phyloP scores from a whole-genome alignment of 2,329 filamentous ascomycete species.

The Diplocarpon mali region DNA sequence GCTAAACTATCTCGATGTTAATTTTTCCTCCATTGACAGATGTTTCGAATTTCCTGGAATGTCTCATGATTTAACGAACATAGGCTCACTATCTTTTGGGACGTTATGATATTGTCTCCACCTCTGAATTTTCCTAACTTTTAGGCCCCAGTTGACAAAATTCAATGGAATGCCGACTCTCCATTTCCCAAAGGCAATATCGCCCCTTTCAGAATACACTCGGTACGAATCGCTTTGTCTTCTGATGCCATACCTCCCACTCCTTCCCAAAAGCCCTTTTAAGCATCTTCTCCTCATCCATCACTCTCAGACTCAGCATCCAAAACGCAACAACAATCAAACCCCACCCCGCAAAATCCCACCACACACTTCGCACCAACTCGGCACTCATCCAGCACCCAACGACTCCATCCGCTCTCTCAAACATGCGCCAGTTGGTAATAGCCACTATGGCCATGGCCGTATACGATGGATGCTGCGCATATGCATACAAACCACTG shows the following conservation, averaged over 20 bases:
- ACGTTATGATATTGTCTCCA: no score
- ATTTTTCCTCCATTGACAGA: no score
- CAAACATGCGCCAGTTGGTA: constrained; percentile 27
- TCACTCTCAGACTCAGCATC: constrained; percentile 29
- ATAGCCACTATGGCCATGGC: constrained; percentile 30
- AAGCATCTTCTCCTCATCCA: constrained; percentile 37
- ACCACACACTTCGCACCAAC: constrained; percentile 3
- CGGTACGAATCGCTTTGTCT: constrained; percentile 39
- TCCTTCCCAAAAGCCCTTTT: constrained; percentile 33
- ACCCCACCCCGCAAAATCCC: constrained; percentile 6
- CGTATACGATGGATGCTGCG: constrained; percentile 76
- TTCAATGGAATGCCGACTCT: no score
- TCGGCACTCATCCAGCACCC: constrained; percentile 31
- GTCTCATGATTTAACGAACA: no score
- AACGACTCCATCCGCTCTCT: constrained; percentile 30
- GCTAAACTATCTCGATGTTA: no score
- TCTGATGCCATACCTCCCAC: constrained; percentile 38
- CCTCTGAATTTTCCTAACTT: no score
- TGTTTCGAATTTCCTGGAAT: no score
- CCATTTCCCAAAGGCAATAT: no score
- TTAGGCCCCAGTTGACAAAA: no score
- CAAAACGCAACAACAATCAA: constrained; percentile 25
- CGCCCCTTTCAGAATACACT: constrained; percentile 26
- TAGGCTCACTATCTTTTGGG: no score
- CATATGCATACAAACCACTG: constrained; percentile 59